These are phyloP conservation scores for Azolla pinnata DNA, from an alignment of 75 land plant genomes.

Conservation along the genomic window DNA sequence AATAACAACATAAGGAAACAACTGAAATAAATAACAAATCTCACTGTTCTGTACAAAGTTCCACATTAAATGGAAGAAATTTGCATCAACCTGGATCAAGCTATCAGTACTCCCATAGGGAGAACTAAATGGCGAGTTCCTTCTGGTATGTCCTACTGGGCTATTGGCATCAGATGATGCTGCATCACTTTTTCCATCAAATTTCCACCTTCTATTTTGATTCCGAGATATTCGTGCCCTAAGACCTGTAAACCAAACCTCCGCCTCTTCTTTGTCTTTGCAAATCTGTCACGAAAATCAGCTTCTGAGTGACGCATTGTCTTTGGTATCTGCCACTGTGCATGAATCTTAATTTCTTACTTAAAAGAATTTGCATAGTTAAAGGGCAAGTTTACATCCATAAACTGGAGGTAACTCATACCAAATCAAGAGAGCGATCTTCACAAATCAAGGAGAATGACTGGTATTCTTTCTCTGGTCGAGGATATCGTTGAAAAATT, in stretches of 20 bases:
- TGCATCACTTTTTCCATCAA: constrained; percentile 39
- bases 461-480: constrained; percentile 97
- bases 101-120: constrained; percentile 45
- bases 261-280: constrained; percentile 98
- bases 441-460: constrained; percentile 86
- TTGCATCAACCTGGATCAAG: constrained; percentile 58
- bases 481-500: constrained; percentile 86
- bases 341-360: too few species aligned
- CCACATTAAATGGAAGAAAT: constrained; percentile 1
- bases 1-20: too few species aligned
- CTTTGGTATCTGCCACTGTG: too few species aligned
- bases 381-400: neutral
- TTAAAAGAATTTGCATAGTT: too few species aligned
- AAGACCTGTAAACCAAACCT: constrained; percentile 90
- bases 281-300: constrained; percentile 55
- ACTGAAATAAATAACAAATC: neutral
- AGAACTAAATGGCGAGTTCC: constrained; percentile 32
- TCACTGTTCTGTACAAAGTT: neutral
- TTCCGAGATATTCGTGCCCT: constrained; percentile 70
- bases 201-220: constrained; percentile 38
- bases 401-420: constrained; percentile 23
- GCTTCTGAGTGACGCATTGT: too few species aligned
- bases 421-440: constrained; percentile 85
- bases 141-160: constrained; percentile 39
- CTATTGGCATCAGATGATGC: constrained; percentile 55